Base-by-base conservation (phyloP, 139 green algal species). In the Bryopsis sp. region DNA sequence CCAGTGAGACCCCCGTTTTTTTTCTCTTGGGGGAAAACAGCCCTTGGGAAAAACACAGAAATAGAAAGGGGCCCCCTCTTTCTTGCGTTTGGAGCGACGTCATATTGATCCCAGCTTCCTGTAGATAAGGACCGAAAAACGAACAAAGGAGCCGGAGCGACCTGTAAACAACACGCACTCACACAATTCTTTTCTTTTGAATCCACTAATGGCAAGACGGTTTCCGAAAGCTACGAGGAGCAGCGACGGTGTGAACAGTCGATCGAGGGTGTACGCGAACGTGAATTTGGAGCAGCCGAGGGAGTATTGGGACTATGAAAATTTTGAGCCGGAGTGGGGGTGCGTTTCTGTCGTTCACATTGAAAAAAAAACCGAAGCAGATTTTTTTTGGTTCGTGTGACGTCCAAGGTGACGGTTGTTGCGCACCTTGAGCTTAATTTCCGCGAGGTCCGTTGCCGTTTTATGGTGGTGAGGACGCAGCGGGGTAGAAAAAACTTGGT, bases 271-370 rank as follows among this genome's bases (percentile, higher is more conserved):
- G 1, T 96, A 96, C 64, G 72, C 81, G 28, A 88, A 97, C 54
- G 86, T 91, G 0, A 95, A 97, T 68, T 78, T 90, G 2, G 77
- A 81, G n/a, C 80, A 84, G 39, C 82, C 90, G 5, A 80, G 82
- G 31, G 81, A 91, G 29, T 99, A 99, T 71, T 99, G 87, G 85
- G 92, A 98, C 73, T 99, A 99, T 62, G 94, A 99, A 70, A 76
- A 76, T 26, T 72, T 95, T 6, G 76, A 74, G 86, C 64, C 98
- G 81, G 89, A 88, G 39, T 93, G 76, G 72, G 82, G 72, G 43
- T 61, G 36, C 6, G 28, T 2, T 19, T 37, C 8, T 68, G 22
- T 34, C 54, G 32, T n/a, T n/a, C n/a, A n/a, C n/a, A n/a, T n/a
- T n/a, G n/a, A n/a, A n/a, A n/a, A n/a, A n/a, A n/a, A n/a, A n/a